Evolutionary conservation across 441 rosid genomes (phyloP), one percentile per base, ranked within the genome.

Genomic region (Theobroma grandiflorum): DNA sequence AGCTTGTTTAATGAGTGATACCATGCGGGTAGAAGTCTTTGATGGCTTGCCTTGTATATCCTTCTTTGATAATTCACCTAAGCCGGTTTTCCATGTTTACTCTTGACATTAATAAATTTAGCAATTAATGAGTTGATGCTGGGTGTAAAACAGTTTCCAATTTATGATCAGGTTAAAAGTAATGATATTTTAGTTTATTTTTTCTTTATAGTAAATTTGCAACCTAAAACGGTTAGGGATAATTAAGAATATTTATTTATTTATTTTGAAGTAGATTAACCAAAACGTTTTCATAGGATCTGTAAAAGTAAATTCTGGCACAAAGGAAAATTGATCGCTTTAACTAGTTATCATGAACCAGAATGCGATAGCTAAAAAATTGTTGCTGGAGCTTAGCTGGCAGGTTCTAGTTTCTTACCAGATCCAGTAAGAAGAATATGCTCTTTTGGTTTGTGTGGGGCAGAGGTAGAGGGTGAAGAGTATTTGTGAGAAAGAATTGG

Each of bases 1-100:
- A 61, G 31, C 38, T 61, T 61, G 16, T 4, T 69, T 6, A 69
- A 43, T 18, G 57, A 69, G 74, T 45, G 74, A 69, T 67, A 43
- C 16, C 31, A n/a, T 20, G 12, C n/a, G 72, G 4, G 33, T 22
- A 40, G 45, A 38, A 35, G 40, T n/a, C 49, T 67, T 4, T 37
- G 10, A 67, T 67, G 35, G 35, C 31, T 40, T 11, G 6, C 45
- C 47, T 67, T 18, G 65, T 10, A 4, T 43, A n/a, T 47, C 16
- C 18, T 69, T 47, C n/a, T 69, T 69, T 45, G 37, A 31, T 47
- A n/a, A 22, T 69, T 69, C 57, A 43, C 55, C 50, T 18, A 26
- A 69, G 74, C 72, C 47, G 26, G 47, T 65, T 65, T 38, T 14
- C 45, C 52, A 4, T 22, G 14, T 71, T 15, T 10, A 71, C 9